phyloP scores from a whole-genome alignment of 1,139 yeast species.

The Sugiyamaella paludigena region DNA sequence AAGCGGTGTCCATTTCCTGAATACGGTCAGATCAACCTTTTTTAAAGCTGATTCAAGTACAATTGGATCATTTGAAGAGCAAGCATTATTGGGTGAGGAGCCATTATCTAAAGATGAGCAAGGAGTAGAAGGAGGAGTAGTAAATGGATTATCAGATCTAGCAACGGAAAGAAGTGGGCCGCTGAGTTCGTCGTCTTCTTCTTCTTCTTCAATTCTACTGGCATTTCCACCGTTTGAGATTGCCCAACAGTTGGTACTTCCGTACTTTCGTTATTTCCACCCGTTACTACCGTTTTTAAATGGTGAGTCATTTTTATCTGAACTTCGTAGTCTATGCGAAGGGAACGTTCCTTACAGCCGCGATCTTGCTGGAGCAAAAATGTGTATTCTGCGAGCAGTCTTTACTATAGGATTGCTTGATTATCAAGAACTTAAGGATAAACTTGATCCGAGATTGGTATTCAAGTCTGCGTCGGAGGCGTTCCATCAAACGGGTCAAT shows the following conservation, averaged over 20 bases:
- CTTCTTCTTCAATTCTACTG: neutral
- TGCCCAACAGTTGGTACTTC: constrained; percentile 14
- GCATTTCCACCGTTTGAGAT: neutral
- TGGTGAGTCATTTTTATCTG: constrained; percentile 12
- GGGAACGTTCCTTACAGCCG: constrained; percentile 3
- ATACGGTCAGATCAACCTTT: constrained; percentile 9
- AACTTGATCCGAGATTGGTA: neutral
- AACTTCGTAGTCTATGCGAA: constrained; percentile 1
- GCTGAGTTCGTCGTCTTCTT: too few species aligned
- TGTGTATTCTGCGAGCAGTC: constrained; percentile 1
- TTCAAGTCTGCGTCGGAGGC: constrained; percentile 2
- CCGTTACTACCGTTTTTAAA: constrained; percentile 20
- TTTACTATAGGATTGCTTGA: constrained; percentile 16
- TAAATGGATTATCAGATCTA: neutral
- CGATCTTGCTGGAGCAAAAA: constrained; percentile 1
- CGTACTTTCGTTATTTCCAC: constrained; percentile 21
- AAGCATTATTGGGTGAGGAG: constrained; percentile 11
- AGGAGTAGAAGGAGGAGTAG: neutral
- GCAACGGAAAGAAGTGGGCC: neutral
- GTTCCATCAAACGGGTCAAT: neutral
- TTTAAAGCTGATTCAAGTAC: constrained; percentile 10
- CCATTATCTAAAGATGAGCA: constrained; percentile 2
- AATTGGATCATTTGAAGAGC: constrained; percentile 11
- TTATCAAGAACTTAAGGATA: constrained; percentile 3
- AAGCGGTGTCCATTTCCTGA: constrained; percentile 18